These are phyloP conservation scores for Aspergillus clavatus DNA, from an alignment of 2,329 filamentous ascomycete species.

Conservation along the genomic window DNA sequence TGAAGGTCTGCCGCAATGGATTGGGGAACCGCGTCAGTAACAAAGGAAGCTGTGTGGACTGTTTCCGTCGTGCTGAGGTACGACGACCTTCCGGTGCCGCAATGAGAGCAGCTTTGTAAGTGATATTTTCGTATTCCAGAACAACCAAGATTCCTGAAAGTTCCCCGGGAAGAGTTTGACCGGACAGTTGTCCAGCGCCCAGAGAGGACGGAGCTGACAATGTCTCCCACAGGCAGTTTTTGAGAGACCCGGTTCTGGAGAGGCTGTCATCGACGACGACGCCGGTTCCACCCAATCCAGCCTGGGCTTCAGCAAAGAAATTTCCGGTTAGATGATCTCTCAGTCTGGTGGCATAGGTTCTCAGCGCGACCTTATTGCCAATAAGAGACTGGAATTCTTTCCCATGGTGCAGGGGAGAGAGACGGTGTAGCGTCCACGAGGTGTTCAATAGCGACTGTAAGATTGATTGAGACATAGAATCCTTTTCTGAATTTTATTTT, in stretches of 20 bases:
- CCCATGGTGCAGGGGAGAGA: conserved; percentile 51
- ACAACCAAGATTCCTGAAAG: conserved; percentile 45
- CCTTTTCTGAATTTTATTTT: too few species aligned
- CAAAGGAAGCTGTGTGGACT: conserved; percentile 47
- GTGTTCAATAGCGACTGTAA: conserved; percentile 46
- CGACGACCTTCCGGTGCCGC: conserved; percentile 28
- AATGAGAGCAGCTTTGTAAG: conserved; percentile 49
- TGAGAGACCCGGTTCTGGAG: conserved; percentile 45
- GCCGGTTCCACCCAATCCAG: conserved; percentile 28
- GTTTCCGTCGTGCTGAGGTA: conserved; percentile 13
- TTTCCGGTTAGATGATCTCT: conserved; percentile 48
- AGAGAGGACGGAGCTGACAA: conserved; percentile 29
- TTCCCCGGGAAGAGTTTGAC: conserved; percentile 21
- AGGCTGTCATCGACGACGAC: conserved; percentile 35
- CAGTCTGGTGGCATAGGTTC: conserved; percentile 45
- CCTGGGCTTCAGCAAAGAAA: conserved; percentile 43
- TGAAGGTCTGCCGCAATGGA: conserved; percentile 45
- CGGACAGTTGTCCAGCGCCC: too few species aligned
- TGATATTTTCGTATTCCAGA: conserved; percentile 47
- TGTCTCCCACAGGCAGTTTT: conserved; percentile 44
- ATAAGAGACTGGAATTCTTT: conserved; percentile 34
- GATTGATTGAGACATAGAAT: conserved; percentile 26
- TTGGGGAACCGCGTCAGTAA: conserved; percentile 50
- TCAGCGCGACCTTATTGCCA: conserved; percentile 33
- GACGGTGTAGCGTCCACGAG: conserved; percentile 51